A percentile compares a stretch with the other conserved stretches of the same genome.
Evolutionary conservation across 1,139 yeast species (phyloP).

Genomic region (Arxiozyma heterogenica): DNA sequence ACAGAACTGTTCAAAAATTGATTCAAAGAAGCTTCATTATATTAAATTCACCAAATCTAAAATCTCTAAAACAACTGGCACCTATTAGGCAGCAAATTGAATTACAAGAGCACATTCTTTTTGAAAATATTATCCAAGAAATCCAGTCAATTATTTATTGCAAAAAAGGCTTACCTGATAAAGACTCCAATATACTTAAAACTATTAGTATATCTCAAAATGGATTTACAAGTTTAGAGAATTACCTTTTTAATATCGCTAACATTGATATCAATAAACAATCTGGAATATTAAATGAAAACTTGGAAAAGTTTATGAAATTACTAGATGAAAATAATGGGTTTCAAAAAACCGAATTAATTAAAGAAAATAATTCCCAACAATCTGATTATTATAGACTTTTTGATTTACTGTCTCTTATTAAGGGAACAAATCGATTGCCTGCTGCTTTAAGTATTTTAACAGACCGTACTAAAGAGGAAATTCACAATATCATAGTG

Average conservation of each 20-base stretch:
- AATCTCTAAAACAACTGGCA: conserved; percentile 53
- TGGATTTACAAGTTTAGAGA: conserved; percentile 44
- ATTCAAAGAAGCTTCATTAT: conserved; percentile 47
- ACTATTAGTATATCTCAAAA: conserved; percentile 18
- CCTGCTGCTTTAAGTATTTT: conserved; percentile 53
- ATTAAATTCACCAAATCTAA: conserved; percentile 52
- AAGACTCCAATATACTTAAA: conserved; percentile 14
- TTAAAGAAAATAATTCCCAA: conserved; percentile 5
- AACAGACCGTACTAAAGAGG: conserved; percentile 39
- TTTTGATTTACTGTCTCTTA: conserved; percentile 43
- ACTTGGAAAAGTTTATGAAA: conserved; percentile 39
- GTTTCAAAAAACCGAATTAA: conserved; percentile 2
- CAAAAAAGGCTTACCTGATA: conserved; percentile 30
- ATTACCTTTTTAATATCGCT: conserved; percentile 46
- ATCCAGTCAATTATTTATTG: conserved; percentile 64
- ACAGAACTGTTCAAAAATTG: conserved; percentile 57
- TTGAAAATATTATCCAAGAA: conserved; percentile 70
- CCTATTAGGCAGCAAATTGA: conserved; percentile 51
- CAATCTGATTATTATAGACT: conserved; percentile 19
- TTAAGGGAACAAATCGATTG: conserved; percentile 54
- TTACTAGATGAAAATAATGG: conserved; percentile 7
- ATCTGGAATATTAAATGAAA: conserved; percentile 33
- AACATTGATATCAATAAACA: conserved; percentile 49
- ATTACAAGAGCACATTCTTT: conserved; percentile 54
- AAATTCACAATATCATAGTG: conserved; percentile 46